Conservation (phyloP, 2,329 filamentous ascomycete genomes). For the Huntiella moniliformis region DNA sequence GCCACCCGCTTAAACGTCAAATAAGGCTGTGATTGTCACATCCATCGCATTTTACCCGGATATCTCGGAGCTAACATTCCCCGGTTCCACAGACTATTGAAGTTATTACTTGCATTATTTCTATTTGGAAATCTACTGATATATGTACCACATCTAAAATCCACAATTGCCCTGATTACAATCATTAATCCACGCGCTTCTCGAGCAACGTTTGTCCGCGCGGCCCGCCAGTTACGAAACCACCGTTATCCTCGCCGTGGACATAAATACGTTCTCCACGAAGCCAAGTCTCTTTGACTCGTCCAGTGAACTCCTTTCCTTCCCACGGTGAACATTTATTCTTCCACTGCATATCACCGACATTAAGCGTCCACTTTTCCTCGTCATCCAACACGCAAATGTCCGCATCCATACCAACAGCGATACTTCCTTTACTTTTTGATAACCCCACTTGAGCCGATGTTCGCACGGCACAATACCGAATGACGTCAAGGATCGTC, state of each 20-base stretch:
- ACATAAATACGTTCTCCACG: conserved; percentile 58
- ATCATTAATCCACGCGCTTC: conserved; percentile 23
- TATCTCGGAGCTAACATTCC: too few relatives aligned
- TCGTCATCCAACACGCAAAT: conserved; percentile 80
- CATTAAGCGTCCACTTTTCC: conserved; percentile 54
- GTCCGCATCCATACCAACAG: conserved; percentile 71
- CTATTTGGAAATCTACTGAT: too few relatives aligned
- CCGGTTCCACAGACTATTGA: too few relatives aligned
- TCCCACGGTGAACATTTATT: conserved; percentile 88
- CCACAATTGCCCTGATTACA: too few relatives aligned
- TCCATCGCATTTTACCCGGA: too few relatives aligned
- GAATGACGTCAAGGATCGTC: conserved; percentile 59
- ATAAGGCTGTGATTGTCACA: too few relatives aligned
- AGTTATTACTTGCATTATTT: too few relatives aligned
- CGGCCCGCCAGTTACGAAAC: conserved; percentile 31
- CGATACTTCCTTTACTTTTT: conserved; percentile 62
- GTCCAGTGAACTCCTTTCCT: conserved; percentile 55
- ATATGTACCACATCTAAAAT: too few relatives aligned
- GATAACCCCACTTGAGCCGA: conserved; percentile 73
- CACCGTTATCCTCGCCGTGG: conserved; percentile 33
- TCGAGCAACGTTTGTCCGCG: conserved; percentile 39
- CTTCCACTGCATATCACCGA: conserved; percentile 77
- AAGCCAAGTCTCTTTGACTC: conserved; percentile 73
- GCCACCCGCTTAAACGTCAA: too few relatives aligned
- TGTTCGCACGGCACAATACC: conserved; percentile 72